Evolutionary conservation across 2,329 filamentous ascomycete genomes (phyloP).

Genomic region (Ascomycota sp.): DNA sequence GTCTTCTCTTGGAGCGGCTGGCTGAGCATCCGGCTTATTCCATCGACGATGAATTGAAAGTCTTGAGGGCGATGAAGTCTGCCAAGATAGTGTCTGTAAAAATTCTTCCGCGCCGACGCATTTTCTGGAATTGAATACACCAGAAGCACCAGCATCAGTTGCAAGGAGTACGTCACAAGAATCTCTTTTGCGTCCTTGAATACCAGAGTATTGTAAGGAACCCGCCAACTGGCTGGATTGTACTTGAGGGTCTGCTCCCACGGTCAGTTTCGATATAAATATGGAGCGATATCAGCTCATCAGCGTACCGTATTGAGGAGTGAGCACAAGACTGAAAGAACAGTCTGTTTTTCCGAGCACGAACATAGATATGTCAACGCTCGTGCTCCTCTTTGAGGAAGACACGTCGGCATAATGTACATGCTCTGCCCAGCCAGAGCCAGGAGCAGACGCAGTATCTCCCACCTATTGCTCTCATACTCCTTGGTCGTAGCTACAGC

Average conservation of each 20-base stretch:
- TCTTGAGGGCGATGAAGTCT: constrained; percentile 83
- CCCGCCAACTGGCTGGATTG: constrained; percentile 81
- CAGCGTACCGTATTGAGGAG: constrained; percentile 67
- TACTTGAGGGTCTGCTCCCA: constrained; percentile 66
- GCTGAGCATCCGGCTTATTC: constrained; percentile 79
- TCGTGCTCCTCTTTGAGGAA: constrained; percentile 67
- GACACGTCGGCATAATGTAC: constrained; percentile 63
- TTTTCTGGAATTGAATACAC: constrained; percentile 76
- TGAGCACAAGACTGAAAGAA: constrained; percentile 78
- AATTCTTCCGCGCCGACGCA: constrained; percentile 58
- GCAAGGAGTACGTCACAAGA: constrained; percentile 77
- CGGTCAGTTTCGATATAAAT: constrained; percentile 1
- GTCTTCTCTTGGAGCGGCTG: constrained; percentile 78
- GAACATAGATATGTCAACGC: constrained; percentile 79
- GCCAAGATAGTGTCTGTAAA: constrained; percentile 80
- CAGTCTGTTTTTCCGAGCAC: constrained; percentile 74
- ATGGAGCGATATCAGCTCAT: neutral
- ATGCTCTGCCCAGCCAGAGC: constrained; percentile 79
- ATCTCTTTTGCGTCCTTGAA: constrained; percentile 83
- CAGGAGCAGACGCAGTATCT: constrained; percentile 70
- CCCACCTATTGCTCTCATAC: constrained; percentile 78
- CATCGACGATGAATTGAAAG: constrained; percentile 92
- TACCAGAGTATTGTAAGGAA: constrained; percentile 82
- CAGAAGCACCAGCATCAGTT: constrained; percentile 69
- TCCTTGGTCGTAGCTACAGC: constrained; percentile 77